These are phyloP conservation scores for Theobroma grandiflorum DNA, from an alignment of 441 rosid species.

Conservation along the genomic window DNA sequence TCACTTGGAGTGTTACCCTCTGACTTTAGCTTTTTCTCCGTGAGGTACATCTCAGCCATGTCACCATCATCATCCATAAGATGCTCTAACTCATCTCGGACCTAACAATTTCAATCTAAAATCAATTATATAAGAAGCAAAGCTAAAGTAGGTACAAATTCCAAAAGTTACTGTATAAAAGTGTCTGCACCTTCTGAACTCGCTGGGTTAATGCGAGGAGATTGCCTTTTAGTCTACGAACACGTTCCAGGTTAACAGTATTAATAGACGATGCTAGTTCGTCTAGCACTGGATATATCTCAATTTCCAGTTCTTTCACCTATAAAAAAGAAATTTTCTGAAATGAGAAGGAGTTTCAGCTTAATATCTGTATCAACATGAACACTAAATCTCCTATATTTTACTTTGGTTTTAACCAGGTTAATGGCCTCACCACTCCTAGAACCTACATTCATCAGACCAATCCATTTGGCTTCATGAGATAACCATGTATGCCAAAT, in stretches of 20 bases:
- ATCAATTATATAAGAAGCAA: conserved; percentile 32
- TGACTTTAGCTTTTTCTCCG: conserved; percentile 82
- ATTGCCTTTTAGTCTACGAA: conserved; percentile 88
- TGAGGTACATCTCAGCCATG: conserved; percentile 99
- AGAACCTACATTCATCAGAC: background rate
- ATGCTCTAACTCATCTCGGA: conserved; percentile 93
- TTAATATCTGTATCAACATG: background rate
- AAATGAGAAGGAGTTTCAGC: conserved; percentile 3
- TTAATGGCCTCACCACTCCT: background rate
- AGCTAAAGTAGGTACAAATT: conserved; percentile 13
- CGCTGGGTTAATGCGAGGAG: conserved; percentile 91
- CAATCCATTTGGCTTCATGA: conserved; percentile 6
- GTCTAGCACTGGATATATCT: conserved; percentile 89
- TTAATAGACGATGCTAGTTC: conserved; percentile 86
- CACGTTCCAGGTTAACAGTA: conserved; percentile 89
- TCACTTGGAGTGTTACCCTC: conserved; percentile 70
- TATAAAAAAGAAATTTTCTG: conserved; percentile 37
- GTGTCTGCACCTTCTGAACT: conserved; percentile 85
- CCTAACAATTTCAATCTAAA: conserved; percentile 57
- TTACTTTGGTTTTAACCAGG: conserved; percentile 9
- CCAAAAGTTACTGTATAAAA: conserved; percentile 16
- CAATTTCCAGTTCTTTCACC: conserved; percentile 92
- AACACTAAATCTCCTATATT: background rate
- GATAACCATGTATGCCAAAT: background rate
- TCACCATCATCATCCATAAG: conserved; percentile 99